phyloP scores from a whole-genome alignment of 129 eudicot genomes.

The Tagetes erecta region DNA sequence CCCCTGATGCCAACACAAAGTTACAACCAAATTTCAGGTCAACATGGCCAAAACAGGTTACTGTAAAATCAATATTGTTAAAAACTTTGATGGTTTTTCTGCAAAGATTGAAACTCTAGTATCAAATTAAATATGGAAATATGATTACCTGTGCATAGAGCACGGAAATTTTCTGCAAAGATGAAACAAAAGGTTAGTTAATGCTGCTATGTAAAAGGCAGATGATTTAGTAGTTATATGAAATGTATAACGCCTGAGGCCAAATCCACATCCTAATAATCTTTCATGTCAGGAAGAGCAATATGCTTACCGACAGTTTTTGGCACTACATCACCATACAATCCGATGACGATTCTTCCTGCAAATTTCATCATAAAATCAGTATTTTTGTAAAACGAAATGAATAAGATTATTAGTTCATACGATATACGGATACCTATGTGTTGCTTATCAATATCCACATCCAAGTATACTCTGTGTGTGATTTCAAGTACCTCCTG shows the following conservation, averaged over 20 bases:
- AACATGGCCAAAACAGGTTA: neutral
- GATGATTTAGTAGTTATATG: too few relatives aligned
- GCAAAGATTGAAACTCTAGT: neutral
- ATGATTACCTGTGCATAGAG: constrained; percentile 76
- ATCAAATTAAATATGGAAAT: neutral
- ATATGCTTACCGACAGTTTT: constrained; percentile 67
- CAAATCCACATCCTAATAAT: too few relatives aligned
- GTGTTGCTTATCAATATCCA: constrained; percentile 92
- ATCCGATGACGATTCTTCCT: constrained; percentile 91
- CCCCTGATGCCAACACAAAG: constrained; percentile 57
- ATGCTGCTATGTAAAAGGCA: too few relatives aligned
- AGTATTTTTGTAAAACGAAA: too few relatives aligned
- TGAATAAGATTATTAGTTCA: too few relatives aligned
- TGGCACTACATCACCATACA: constrained; percentile 82
- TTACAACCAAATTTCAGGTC: neutral
- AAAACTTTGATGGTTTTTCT: neutral
- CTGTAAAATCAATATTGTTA: too few relatives aligned
- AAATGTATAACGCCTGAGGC: too few relatives aligned
- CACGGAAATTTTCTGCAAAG: constrained; percentile 81
- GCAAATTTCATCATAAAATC: constrained; percentile 1
- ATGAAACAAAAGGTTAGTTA: neutral
- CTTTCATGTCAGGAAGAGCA: neutral
- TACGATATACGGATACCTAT: constrained; percentile 46
- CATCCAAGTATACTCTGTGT: constrained; percentile 82
- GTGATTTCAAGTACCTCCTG: constrained; percentile 75